Conservation (phyloP, 192 early-diverging fungal species). For the Entophlyctis helioformis region DNA sequence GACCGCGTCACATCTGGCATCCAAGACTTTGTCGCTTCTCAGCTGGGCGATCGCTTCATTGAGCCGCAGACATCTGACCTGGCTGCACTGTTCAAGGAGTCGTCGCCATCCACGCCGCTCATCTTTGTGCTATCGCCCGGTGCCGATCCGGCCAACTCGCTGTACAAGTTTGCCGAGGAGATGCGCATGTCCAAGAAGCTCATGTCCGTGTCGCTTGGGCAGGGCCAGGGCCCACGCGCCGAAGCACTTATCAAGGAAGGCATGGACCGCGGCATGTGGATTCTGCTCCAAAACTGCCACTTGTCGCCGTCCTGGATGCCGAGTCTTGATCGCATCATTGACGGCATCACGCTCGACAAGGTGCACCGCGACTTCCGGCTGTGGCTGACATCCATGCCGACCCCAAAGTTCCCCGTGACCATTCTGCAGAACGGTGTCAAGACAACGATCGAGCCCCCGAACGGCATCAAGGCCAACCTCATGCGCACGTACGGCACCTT, state of each 20-base stretch:
- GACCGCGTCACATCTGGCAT: slow-evolving; percentile 39
- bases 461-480: slow-evolving; percentile 48
- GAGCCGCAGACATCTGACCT: slow-evolving; percentile 46
- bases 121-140: slow-evolving; percentile 49
- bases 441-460: slow-evolving; percentile 47
- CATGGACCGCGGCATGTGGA: slow-evolving; percentile 47
- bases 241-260: slow-evolving; percentile 46
- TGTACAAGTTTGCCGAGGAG: slow-evolving; percentile 52
- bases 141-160: slow-evolving; percentile 39
- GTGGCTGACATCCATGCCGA: slow-evolving; percentile 49
- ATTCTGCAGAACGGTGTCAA: slow-evolving; percentile 52
- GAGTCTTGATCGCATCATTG: slow-evolving; percentile 40
- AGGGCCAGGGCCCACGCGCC: slow-evolving; percentile 46
- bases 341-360: slow-evolving; percentile 38
- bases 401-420: slow-evolving; percentile 45
- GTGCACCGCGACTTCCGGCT: slow-evolving; percentile 45
- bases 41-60: slow-evolving; percentile 41
- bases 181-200: slow-evolving; percentile 46
- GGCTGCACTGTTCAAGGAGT: slow-evolving; percentile 40
- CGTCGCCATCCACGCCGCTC: slow-evolving; percentile 35
- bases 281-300: slow-evolving; percentile 48
- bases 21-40: slow-evolving; percentile 38
- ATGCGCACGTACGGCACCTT: slow-evolving; percentile 42
- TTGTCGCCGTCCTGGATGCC: slow-evolving; percentile 51
- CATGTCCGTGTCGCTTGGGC: slow-evolving; percentile 39